A percentile compares a stretch with the other conserved stretches of the same genome.
phyloP scores from a whole-genome alignment of 2,329 filamentous ascomycete species.

The Diaporthe amygdali region DNA sequence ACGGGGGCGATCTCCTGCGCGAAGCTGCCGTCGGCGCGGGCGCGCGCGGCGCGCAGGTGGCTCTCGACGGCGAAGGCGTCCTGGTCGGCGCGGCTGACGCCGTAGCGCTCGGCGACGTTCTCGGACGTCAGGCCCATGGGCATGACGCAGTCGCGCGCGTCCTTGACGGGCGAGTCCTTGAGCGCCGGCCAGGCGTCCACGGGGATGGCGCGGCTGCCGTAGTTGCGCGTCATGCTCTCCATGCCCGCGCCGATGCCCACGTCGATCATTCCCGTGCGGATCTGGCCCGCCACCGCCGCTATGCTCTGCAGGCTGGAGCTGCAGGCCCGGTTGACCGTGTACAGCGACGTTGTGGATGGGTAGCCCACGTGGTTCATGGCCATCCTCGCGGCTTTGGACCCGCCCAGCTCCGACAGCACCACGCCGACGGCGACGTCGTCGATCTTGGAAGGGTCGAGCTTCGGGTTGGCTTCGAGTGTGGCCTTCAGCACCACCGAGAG shows the following conservation, averaged over 20 bases:
- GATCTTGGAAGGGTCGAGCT: constrained; percentile 71
- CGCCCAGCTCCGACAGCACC: constrained; percentile 89
- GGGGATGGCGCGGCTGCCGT: constrained; percentile 84
- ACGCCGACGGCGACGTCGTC: constrained; percentile 88
- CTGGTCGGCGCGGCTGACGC: constrained; percentile 75
- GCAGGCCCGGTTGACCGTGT: constrained; percentile 90
- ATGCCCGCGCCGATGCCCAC: constrained; percentile 85
- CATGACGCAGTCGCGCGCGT: constrained; percentile 89
- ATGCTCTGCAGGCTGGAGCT: constrained; percentile 79
- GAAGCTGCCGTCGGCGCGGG: constrained; percentile 73
- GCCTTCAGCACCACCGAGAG: constrained; percentile 71
- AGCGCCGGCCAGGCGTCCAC: constrained; percentile 79
- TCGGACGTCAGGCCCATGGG: constrained; percentile 90
- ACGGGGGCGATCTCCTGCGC: constrained; percentile 82
- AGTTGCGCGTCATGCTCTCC: constrained; percentile 96
- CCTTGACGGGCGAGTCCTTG: constrained; percentile 64
- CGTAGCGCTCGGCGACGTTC: constrained; percentile 83
- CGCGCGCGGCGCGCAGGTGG: constrained; percentile 74
- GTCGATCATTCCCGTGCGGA: constrained; percentile 75
- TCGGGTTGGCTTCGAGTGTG: constrained; percentile 74
- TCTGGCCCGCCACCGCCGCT: constrained; percentile 74
- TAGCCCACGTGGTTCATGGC: constrained; percentile 85
- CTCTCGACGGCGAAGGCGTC: constrained; percentile 80
- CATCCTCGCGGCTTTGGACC: constrained; percentile 90
- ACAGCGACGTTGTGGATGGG: constrained; percentile 73